Percentiles rank a stretch among this genome's conserved stretches.
Evolutionary conservation across 2,329 filamentous ascomycete species (phyloP).

Genomic region (Allantophomopsis cytisporea): DNA sequence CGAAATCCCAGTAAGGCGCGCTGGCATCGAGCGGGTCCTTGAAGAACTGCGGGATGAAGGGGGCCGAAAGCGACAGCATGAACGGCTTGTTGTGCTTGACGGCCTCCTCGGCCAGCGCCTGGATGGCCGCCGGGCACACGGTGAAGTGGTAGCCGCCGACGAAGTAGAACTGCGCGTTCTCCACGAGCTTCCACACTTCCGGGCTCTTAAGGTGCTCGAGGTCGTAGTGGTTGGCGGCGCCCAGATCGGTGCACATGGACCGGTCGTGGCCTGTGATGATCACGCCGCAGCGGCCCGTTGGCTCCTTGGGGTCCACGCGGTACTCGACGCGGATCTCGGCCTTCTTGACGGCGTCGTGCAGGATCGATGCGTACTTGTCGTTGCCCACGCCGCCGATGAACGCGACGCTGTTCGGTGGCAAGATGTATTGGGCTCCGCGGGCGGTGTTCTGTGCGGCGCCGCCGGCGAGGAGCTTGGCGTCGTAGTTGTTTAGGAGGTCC

Average conservation of each 20-base stretch:
- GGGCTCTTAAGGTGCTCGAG: conserved; percentile 83
- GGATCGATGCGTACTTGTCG: conserved; percentile 88
- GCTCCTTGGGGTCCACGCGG: conserved; percentile 70
- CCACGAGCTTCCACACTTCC: conserved; percentile 81
- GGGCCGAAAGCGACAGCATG: conserved; percentile 82
- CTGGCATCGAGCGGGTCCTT: conserved; percentile 84
- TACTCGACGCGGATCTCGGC: conserved; percentile 91
- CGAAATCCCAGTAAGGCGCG: conserved; percentile 85
- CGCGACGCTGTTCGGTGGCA: conserved; percentile 76
- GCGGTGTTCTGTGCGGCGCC: conserved; percentile 97
- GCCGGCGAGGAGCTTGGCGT: conserved; percentile 89
- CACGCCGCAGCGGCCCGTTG: conserved; percentile 89
- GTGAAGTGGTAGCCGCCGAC: conserved; percentile 97
- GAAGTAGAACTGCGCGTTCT: conserved; percentile 82
- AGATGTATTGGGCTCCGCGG: conserved; percentile 90
- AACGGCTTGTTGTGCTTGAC: conserved; percentile 83
- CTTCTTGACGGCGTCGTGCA: conserved; percentile 73
- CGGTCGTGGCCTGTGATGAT: conserved; percentile 96
- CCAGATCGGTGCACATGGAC: conserved; percentile 88
- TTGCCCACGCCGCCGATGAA: conserved; percentile 90
- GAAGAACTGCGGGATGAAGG: conserved; percentile 96
- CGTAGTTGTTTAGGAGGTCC: conserved; percentile 82
- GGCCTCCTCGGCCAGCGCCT: conserved; percentile 83
- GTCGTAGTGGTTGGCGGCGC: conserved; percentile 94
- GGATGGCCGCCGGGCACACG: conserved; percentile 80